Conservation (phyloP, 2,329 filamentous ascomycete species). For the Aspergillus costaricaensis region DNA sequence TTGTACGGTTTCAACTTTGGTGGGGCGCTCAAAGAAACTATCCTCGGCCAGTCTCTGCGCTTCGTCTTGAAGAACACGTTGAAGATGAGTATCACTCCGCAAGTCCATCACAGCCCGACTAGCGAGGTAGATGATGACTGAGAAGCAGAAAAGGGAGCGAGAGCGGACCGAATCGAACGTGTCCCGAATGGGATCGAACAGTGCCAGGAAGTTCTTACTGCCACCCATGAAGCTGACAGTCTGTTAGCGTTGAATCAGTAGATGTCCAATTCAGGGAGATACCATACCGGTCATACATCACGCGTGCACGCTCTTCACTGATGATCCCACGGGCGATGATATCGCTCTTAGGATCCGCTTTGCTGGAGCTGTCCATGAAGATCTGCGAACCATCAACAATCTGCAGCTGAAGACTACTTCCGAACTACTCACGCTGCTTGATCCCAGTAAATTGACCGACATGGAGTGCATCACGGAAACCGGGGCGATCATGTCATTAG, state of each 20-base stretch:
- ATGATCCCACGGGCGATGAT: slow-evolving; percentile 36
- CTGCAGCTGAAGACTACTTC: not conserved
- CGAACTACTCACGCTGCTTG: slow-evolving; percentile 27
- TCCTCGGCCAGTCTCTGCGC: slow-evolving; percentile 39
- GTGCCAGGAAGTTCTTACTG: slow-evolving; percentile 36
- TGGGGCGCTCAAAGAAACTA: slow-evolving; percentile 40
- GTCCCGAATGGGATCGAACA: slow-evolving; percentile 40
- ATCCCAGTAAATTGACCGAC: slow-evolving; percentile 37
- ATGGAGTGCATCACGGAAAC: slow-evolving; percentile 39
- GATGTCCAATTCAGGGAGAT: not conserved
- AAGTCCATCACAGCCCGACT: slow-evolving; percentile 37
- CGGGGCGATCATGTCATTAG: slow-evolving; percentile 41
- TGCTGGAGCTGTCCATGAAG: slow-evolving; percentile 33
- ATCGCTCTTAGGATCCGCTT: slow-evolving; percentile 32
- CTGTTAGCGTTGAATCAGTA: not conserved
- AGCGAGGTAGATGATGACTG: slow-evolving; percentile 38
- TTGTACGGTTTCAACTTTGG: slow-evolving; percentile 39
- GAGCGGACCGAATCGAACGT: slow-evolving; percentile 40
- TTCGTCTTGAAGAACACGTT: slow-evolving; percentile 39
- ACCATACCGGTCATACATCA: slow-evolving; percentile 38
- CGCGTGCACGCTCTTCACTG: slow-evolving; percentile 34
- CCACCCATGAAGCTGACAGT: slow-evolving; percentile 31
- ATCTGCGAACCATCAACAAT: slow-evolving; percentile 21
- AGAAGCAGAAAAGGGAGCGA: slow-evolving; percentile 39
- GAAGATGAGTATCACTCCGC: slow-evolving; percentile 35